phyloP scores from a whole-genome alignment of 495 filamentous ascomycete genomes.

The Xanthoparmelia taractica region DNA sequence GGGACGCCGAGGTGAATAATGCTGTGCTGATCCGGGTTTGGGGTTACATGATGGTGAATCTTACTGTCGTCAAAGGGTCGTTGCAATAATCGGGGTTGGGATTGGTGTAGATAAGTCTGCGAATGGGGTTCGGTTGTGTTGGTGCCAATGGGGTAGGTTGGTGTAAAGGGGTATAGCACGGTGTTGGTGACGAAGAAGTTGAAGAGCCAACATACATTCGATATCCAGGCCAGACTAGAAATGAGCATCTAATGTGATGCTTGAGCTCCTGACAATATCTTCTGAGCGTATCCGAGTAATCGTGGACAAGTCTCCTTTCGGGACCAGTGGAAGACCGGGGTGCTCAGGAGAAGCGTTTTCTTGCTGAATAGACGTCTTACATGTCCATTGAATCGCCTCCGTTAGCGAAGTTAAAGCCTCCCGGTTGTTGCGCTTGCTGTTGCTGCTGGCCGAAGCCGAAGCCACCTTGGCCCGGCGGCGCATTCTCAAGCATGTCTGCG shows the following conservation, averaged over 20 bases:
- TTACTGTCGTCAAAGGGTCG: conserved; percentile 24
- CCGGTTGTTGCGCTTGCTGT: conserved; percentile 64
- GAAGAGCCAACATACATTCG: conserved; percentile 12
- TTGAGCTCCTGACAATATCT: neutral
- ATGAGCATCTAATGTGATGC: conserved; percentile 8
- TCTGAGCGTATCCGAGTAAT: conserved; percentile 4
- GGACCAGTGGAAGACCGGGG: neutral
- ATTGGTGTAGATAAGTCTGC: conserved; percentile 5
- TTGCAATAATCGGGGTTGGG: conserved; percentile 16
- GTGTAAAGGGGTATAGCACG: conserved; percentile 8
- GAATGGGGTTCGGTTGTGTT: conserved; percentile 9
- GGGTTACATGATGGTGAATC: conserved; percentile 31
- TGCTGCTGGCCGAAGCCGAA: conserved; percentile 81
- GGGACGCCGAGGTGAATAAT: conserved; percentile 12
- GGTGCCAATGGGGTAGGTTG: conserved; percentile 8
- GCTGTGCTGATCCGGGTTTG: conserved; percentile 19
- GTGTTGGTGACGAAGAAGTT: neutral
- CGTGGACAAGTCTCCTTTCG: neutral
- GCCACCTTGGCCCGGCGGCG: conserved; percentile 56
- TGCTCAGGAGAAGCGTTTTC: neutral
- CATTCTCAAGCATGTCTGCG: conserved; percentile 63
- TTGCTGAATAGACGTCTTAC: conserved; percentile 47
- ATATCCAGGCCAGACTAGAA: conserved; percentile 5
- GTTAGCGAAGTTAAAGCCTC: conserved; percentile 89
- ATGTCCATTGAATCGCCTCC: conserved; percentile 96